Base-by-base conservation (phyloP, 2,329 filamentous ascomycete genomes). In the Colletotrichum somersetense region DNA sequence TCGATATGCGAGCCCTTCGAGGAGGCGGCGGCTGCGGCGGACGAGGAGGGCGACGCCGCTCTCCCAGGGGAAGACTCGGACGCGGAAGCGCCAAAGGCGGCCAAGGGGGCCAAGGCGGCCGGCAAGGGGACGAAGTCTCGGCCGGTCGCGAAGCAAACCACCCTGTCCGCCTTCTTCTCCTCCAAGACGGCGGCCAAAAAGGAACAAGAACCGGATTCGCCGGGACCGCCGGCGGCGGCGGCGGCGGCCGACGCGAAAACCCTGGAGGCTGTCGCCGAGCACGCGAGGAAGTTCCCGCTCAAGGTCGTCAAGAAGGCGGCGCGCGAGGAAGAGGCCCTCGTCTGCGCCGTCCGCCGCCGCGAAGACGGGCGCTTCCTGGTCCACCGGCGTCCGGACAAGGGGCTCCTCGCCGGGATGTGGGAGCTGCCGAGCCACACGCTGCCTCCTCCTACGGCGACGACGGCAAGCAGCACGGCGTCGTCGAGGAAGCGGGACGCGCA, bases 321-420 rank as follows among this genome's bases (percentile, higher is more conserved):
- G 0, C 85, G 86, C 5, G 81, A 84, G 65, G 85, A 89, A 46
- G 84, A 89, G 72, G 87, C 84, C 0, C 77, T 89, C 0, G 87
- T 89, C 1, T 89, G 87, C 71, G 87, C 85, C 18, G 81, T 89
- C 26, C 83, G 83, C 2, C 81, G 83, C 2, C 81, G 83, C 7
- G 62, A 67, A 23, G 83, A 87, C 66, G 84, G 84, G 0, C 74
- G 77, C 2, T 88, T 85, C 65, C 78, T 89, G 2, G 80, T 89
- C 64, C 85, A 85, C 20, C 83, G 83, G 1, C 85, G 88, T 0
- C 87, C 88, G 0, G 82, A 83, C 14, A 89, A 86, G 76, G 88
- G 88, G 0, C 81, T 89, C 0, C 79, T 89, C 0, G 88, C 87
- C 0, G 85, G 87, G 0, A 74, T 90, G 6, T 89, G 88, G 88